Conservation (phyloP, 2,329 filamentous ascomycete genomes). For the Pseudogymnoascus sp. region DNA sequence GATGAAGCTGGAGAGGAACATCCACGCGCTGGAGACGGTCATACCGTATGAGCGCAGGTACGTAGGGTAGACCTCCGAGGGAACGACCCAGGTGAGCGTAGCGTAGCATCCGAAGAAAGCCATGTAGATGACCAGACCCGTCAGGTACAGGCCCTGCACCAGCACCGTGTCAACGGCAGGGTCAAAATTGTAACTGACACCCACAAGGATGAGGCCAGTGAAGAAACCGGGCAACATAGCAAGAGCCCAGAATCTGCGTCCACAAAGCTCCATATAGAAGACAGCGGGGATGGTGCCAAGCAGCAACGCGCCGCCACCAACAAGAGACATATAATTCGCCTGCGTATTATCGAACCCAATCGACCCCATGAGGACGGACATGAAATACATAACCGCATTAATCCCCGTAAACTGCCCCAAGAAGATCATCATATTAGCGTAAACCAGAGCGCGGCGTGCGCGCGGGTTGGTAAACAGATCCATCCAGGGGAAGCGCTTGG, state of each 20-base stretch:
- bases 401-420: conserved; percentile 64
- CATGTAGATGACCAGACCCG: conserved; percentile 61
- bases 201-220: conserved; percentile 58
- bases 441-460: conserved; percentile 55
- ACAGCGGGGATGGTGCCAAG: conserved; percentile 60
- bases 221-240: conserved; percentile 65
- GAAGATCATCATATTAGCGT: conserved; percentile 62
- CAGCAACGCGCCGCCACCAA: conserved; percentile 59
- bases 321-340: conserved; percentile 65
- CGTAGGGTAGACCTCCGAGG: conserved; percentile 62
- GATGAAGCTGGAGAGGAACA: conserved; percentile 64
- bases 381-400: conserved; percentile 65
- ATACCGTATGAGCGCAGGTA: conserved; percentile 67
- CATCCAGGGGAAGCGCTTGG: conserved; percentile 57
- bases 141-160: conserved; percentile 55
- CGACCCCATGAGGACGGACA: conserved; percentile 57
- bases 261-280: conserved; percentile 63
- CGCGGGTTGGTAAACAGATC: conserved; percentile 65
- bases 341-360: conserved; percentile 56
- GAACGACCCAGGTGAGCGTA: conserved; percentile 56
- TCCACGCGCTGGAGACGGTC: conserved; percentile 57
- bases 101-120: conserved; percentile 59
- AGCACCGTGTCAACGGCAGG: conserved; percentile 23
- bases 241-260: conserved; percentile 67
- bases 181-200: conserved; percentile 42